These are phyloP conservation scores for Neonectria punicea DNA, from an alignment of 2,329 filamentous ascomycete genomes.

Conservation along the genomic window DNA sequence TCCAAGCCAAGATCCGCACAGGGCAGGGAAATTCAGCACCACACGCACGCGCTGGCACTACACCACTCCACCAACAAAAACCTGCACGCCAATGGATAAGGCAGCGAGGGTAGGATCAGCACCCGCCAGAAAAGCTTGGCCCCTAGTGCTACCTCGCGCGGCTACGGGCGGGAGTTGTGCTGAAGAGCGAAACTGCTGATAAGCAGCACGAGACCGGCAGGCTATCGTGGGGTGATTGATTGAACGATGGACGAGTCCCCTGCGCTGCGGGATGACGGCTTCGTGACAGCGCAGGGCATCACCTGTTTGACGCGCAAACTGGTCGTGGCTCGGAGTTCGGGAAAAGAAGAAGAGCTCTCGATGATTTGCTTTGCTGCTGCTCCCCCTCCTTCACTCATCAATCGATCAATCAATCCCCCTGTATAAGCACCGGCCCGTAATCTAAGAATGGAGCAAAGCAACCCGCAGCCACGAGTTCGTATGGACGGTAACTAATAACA, in stretches of 20 bases:
- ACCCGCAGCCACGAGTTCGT: constrained; percentile 1
- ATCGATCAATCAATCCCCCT: constrained; percentile 2
- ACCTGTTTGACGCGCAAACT: constrained; percentile 3
- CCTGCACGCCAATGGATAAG: background rate
- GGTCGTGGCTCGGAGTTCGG: constrained; percentile 1
- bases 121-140: constrained; percentile 1
- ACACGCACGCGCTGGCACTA: background rate
- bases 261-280: constrained; percentile 18
- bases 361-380: background rate
- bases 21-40: background rate
- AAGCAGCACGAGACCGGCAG: constrained; percentile 15
- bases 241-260: background rate
- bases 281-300: constrained; percentile 3
- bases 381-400: background rate
- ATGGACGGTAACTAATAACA: background rate
- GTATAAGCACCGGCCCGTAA: constrained; percentile 15
- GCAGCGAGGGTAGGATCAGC: background rate
- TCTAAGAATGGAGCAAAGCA: constrained; percentile 3
- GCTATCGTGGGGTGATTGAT: constrained; percentile 17
- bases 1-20: background rate
- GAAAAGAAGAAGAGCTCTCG: background rate
- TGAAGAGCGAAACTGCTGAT: constrained; percentile 20
- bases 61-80: background rate
- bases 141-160: background rate
- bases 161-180: background rate